Evolutionary conservation across 1,139 yeast genomes (phyloP), one percentile per base, ranked within the genome.

Genomic region (Saccharomyces hybrid): DNA sequence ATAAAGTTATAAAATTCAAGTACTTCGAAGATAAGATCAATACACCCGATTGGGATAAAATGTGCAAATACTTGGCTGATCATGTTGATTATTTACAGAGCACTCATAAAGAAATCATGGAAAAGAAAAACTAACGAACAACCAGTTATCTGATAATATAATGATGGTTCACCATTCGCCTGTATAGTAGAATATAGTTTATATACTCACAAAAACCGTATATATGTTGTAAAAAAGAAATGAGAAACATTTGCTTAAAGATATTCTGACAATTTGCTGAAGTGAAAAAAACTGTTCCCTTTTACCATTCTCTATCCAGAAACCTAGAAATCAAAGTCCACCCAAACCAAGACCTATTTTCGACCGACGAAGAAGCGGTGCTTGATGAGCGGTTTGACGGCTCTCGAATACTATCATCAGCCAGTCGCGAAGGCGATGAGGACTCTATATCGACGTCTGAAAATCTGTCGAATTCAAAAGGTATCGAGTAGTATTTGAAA

Each of bases 301-400:
- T 51, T 16, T 48, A 51, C 21, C 53, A 44, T 12, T 58, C 58
- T 11, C 53, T 51, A 24, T 59, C 59, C 21, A 56, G 53, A 7
- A 59, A 47, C 19, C 59, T 52, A 7, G 64, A 56, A 9, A 60
- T 61, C 50, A 59, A 46, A n/a, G 60, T 58, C 64, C 63, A 61
- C 21, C 62, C 56, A 46, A 57, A 47, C 63, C 62, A 57, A 28
- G 64, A 56, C 16, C 49, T 50, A 26, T 50, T 52, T 9, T 42
- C 46, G 21, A 53, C 31, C 34, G 42, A 42, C 27, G 38, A 19
- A 38, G 44, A 38, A 4, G 44, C 44, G 9, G 24, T 16, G 8
- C 44, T 38, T 11, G 44, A 19, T 38, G 44, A 38, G 8, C 44
- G 44, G 44, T 38, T 38, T 26, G 24, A 29, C 19, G 27, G 29